Base-by-base conservation (phyloP, 2,329 filamentous ascomycete species). In the Talaromyces albobiverticillius region DNA sequence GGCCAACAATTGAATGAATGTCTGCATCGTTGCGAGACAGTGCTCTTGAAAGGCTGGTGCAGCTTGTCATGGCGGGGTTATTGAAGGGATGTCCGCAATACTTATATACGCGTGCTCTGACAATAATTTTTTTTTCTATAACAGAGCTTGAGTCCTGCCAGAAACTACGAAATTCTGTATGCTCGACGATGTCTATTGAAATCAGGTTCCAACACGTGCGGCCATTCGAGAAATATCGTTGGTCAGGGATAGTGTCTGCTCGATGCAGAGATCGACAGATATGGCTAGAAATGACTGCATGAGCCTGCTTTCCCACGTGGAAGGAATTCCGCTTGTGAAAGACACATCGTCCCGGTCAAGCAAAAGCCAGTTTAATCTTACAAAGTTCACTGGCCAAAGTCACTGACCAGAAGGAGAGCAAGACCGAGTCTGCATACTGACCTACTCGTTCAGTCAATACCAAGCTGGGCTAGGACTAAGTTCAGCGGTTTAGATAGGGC, bases 1-100 rank as follows among this genome's bases (percentile, higher is more conserved):
- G 9, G 46, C 52, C 52, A 51, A 34, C 16, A 46, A 40, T 29
- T 23, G 34, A 18, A 38, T 23, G 1, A 51, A 56, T 7, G 46
- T 54, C 32, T 53, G 59, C 49, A 52, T 42, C 40, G 47, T 25
- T 54, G 34, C 34, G 5, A 38, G 16, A 38, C 7, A 16, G 16
- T 5, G 8, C 16, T 38, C 16, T 38, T 38, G n/a, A 38, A n/a
- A 9, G 6, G 8, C 34, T 38, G 14, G 34, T 18, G 16, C 16
- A 38, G 16, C 34, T 18, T 38, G 16, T 2, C 16, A 18, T 18
- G 4, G 8, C n/a, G 9, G n/a, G 4, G 13, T 18, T 16, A 16
- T 10, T 18, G n/a, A 7, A 18, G 3, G 16, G 14, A 18, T 38
- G 3, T 16, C 9, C 8, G 16, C 7, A 5, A 3, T 18, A 18